phyloP scores from a whole-genome alignment of 2,329 filamentous ascomycete species.

The Arthrobotrys megalospora region DNA sequence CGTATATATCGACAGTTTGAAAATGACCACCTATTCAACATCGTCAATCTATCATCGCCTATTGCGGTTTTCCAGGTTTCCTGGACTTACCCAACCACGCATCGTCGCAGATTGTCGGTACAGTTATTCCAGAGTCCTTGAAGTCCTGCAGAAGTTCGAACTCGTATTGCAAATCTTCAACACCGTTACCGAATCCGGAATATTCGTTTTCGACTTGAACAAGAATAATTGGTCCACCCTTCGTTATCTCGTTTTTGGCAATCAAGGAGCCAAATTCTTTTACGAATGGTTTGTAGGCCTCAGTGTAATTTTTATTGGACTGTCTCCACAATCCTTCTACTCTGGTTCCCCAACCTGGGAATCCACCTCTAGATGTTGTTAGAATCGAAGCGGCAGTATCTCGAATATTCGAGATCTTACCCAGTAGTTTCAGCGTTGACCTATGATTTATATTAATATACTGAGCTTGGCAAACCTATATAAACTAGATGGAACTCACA shows the following conservation, averaged over 20 bases:
- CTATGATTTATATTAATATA: neutral
- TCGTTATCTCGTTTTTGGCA: constrained; percentile 71
- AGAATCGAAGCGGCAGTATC: neutral
- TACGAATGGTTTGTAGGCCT: constrained; percentile 71
- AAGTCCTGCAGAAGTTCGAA: constrained; percentile 43
- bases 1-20: constrained; percentile 57
- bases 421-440: constrained; percentile 71
- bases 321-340: constrained; percentile 68
- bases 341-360: constrained; percentile 56
- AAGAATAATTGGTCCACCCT: constrained; percentile 77
- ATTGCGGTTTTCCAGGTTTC: neutral
- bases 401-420: constrained; percentile 65
- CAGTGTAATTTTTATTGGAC: constrained; percentile 67
- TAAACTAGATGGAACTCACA: constrained; percentile 36
- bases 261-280: constrained; percentile 70
- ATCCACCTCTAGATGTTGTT: constrained; percentile 38
- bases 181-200: constrained; percentile 67
- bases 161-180: constrained; percentile 52
- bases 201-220: constrained; percentile 78
- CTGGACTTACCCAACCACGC: constrained; percentile 39
- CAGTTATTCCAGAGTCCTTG: constrained; percentile 49
- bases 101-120: constrained; percentile 55
- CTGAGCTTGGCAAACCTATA: neutral
- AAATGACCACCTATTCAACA: constrained; percentile 39
- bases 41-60: neutral